These are phyloP conservation scores for Bathelium albidoporum DNA, from an alignment of 495 filamentous ascomycete genomes.

Conservation along the genomic window DNA sequence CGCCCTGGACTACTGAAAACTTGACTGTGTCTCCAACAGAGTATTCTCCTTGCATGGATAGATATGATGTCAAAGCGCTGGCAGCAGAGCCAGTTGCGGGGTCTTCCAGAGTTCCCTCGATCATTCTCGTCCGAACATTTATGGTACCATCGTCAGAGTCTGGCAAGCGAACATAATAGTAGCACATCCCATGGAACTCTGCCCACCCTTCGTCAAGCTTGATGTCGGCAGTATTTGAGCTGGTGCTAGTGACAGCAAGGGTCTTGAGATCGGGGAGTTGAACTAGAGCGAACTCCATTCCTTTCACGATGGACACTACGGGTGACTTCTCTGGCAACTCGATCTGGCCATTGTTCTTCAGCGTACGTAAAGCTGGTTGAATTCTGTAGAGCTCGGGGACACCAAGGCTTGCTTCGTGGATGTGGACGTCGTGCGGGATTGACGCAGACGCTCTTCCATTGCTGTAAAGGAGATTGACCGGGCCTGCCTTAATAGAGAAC, in stretches of 20 bases:
- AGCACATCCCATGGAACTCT: constrained; percentile 41
- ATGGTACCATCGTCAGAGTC: constrained; percentile 24
- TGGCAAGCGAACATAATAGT: constrained; percentile 43
- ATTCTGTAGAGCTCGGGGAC: constrained; percentile 13
- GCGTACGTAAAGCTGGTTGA: constrained; percentile 19
- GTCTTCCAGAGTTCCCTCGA: constrained; percentile 49
- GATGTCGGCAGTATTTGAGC: neutral
- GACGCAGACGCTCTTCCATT: constrained; percentile 38
- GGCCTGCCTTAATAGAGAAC: constrained; percentile 51
- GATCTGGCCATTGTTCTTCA: constrained; percentile 23
- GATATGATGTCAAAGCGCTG: constrained; percentile 44
- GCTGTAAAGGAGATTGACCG: constrained; percentile 39
- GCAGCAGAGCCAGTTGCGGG: constrained; percentile 59
- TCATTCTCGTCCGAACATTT: constrained; percentile 42
- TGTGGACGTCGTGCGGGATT: constrained; percentile 57
- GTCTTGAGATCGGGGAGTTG: constrained; percentile 37
- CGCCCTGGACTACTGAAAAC: constrained; percentile 57
- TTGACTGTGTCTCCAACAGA: constrained; percentile 26
- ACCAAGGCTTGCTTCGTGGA: constrained; percentile 40
- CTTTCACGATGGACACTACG: constrained; percentile 55
- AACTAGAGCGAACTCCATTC: constrained; percentile 55
- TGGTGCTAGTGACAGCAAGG: neutral
- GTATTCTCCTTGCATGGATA: constrained; percentile 37
- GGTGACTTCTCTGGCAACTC: constrained; percentile 25
- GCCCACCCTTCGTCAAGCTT: constrained; percentile 50